Percentiles rank a stretch among this genome's conserved stretches.
Evolutionary conservation across 1,284 basidiomycete genomes (phyloP).

Genomic region (Rhodotorula sp.): DNA sequence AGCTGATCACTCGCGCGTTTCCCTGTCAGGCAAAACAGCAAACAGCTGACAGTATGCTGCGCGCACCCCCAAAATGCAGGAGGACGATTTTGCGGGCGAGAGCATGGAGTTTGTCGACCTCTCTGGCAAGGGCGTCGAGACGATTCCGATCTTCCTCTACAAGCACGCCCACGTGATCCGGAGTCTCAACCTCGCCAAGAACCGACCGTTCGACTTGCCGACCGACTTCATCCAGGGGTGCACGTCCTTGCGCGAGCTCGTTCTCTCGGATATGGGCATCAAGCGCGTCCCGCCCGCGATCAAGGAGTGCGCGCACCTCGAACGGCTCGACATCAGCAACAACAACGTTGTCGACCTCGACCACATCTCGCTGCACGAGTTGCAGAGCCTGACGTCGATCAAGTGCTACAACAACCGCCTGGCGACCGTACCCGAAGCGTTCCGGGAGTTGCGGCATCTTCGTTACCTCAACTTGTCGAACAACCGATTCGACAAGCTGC

Average conservation of each 20-base stretch:
- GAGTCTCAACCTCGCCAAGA: constrained; percentile 84
- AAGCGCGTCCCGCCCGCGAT: constrained; percentile 88
- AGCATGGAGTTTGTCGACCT: constrained; percentile 82
- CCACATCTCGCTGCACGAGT: constrained; percentile 75
- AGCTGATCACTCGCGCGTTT: too few species aligned
- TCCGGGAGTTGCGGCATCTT: constrained; percentile 69
- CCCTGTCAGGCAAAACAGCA: too few species aligned
- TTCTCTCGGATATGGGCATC: constrained; percentile 88
- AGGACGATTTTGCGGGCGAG: constrained; percentile 71
- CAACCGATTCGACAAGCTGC: constrained; percentile 87
- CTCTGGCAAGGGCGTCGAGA: constrained; percentile 75
- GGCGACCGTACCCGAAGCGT: constrained; percentile 79
- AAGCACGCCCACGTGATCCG: constrained; percentile 81
- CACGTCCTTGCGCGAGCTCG: constrained; percentile 75
- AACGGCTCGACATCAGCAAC: constrained; percentile 84
- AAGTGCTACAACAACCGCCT: constrained; percentile 91
- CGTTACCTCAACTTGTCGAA: constrained; percentile 91
- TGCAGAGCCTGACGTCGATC: constrained; percentile 69
- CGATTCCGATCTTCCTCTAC: constrained; percentile 87
- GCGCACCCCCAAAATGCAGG: constrained; percentile 23
- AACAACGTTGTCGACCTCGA: constrained; percentile 90
- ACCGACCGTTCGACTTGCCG: constrained; percentile 94
- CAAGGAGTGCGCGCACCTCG: constrained; percentile 69
- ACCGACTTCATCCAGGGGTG: constrained; percentile 95
- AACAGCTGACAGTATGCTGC: not conserved